phyloP scores from a whole-genome alignment of 1,284 basidiomycete genomes.

The Ustilago shanxiensis region DNA sequence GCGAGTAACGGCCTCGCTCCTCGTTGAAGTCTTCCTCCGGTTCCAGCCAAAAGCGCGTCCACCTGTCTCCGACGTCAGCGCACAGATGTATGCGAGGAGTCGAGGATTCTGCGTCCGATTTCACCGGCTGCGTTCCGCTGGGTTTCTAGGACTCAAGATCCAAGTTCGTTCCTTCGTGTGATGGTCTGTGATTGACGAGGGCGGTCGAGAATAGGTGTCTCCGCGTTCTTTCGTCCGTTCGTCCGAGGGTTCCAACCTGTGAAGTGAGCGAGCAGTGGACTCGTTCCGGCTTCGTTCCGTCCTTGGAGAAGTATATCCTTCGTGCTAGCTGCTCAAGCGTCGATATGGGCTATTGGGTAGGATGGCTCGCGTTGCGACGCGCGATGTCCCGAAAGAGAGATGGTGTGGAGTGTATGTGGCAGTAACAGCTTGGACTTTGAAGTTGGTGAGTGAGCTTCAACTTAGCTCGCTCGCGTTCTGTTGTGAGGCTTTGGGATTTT shows the following conservation, averaged over 20 bases:
- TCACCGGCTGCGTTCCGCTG: too few relatives aligned
- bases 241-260: background rate
- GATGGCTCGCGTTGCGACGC: background rate
- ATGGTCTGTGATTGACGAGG: background rate
- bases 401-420: background rate
- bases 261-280: background rate
- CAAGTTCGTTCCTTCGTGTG: background rate
- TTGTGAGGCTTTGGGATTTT: slow-evolving; percentile 3
- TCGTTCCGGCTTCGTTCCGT: background rate
- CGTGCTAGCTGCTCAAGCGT: too few relatives aligned
- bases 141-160: too few relatives aligned
- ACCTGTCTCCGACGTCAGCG: background rate
- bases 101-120: background rate
- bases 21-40: background rate
- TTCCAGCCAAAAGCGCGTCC: background rate
- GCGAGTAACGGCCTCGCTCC: background rate
- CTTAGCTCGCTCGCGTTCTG: slow-evolving; percentile 10
- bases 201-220: background rate
- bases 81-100: background rate
- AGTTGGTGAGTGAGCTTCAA: background rate
- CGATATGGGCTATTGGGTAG: too few relatives aligned
- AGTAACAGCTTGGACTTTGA: background rate
- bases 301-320: too few relatives aligned
- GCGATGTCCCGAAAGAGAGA: too few relatives aligned
- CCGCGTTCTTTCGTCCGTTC: background rate